phyloP scores from a whole-genome alignment of 805 yeast species.

The Barnettozyma botsteinii region DNA sequence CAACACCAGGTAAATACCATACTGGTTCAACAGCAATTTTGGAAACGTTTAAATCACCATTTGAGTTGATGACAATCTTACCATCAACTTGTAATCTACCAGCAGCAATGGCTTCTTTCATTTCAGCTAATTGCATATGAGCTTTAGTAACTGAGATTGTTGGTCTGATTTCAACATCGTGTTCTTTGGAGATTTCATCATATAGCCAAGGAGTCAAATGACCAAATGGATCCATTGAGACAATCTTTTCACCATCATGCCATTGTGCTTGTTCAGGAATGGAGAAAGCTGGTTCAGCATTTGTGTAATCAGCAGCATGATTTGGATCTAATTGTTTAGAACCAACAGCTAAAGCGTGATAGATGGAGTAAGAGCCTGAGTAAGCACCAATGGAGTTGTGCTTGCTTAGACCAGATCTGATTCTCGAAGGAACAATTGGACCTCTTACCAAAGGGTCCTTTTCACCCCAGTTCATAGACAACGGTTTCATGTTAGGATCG shows the following conservation, averaged over 20 bases:
- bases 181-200: conserved; percentile 36
- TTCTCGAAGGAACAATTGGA: conserved; percentile 51
- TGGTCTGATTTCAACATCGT: conserved; percentile 54
- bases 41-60: conserved; percentile 58
- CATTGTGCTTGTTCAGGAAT: conserved; percentile 52
- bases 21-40: conserved; percentile 68
- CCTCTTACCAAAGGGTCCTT: conserved; percentile 44
- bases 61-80: conserved; percentile 47
- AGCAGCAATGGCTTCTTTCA: conserved; percentile 46
- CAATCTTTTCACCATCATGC: conserved; percentile 51
- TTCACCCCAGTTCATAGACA: conserved; percentile 49
- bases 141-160: conserved; percentile 66
- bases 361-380: conserved; percentile 56
- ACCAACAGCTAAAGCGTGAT: conserved; percentile 63
- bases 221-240: conserved; percentile 62
- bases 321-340: conserved; percentile 47
- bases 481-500: conserved; percentile 44
- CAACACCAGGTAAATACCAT: conserved; percentile 67
- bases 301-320: conserved; percentile 55
- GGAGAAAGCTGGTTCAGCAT: conserved; percentile 55
- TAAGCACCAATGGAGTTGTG: conserved; percentile 65
- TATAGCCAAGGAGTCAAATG: conserved; percentile 60
- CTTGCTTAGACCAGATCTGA: conserved; percentile 40
- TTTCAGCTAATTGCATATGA: conserved; percentile 52
- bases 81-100: conserved; percentile 58